phyloP scores from a whole-genome alignment of 164 flowering plant species.

The Berberis vulgaris region DNA sequence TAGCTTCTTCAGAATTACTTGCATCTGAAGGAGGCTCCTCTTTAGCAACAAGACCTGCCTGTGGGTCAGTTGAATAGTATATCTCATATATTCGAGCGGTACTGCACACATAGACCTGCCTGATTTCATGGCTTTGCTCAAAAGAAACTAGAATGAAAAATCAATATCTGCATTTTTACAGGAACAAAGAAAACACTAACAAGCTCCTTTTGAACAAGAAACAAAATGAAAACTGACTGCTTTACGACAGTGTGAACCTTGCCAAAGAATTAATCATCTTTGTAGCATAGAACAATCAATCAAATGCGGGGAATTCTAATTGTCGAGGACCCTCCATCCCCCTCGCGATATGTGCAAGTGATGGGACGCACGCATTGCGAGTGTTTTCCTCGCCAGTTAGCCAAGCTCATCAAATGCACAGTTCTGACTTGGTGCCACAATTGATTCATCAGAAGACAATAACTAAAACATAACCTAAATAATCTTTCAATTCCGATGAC shows the following conservation, averaged over 20 bases:
- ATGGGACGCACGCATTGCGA: too few relatives aligned
- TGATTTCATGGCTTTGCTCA: constrained; percentile 43
- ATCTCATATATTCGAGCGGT: constrained; percentile 80
- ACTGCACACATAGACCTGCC: constrained; percentile 77
- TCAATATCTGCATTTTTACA: background rate
- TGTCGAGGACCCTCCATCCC: too few relatives aligned
- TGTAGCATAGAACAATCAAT: background rate
- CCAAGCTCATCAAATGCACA: background rate
- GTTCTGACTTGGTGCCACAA: background rate
- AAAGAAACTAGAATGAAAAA: constrained; percentile 53
- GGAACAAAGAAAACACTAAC: background rate
- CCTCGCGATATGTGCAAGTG: too few relatives aligned
- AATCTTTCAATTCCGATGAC: too few relatives aligned
- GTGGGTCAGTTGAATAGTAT: constrained; percentile 36
- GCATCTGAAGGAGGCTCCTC: constrained; percentile 25
- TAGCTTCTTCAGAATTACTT: constrained; percentile 17
- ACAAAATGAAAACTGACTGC: background rate
- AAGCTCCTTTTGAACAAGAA: too few relatives aligned
- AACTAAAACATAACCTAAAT: too few relatives aligned
- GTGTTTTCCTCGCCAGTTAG: too few relatives aligned
- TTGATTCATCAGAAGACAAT: background rate
- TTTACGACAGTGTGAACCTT: background rate
- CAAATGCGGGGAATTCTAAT: background rate
- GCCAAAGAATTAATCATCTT: background rate
- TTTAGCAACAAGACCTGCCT: constrained; percentile 44